Evolutionary conservation across 495 filamentous ascomycete genomes (phyloP).

Genomic region (Lindgomyces ingoldianus): DNA sequence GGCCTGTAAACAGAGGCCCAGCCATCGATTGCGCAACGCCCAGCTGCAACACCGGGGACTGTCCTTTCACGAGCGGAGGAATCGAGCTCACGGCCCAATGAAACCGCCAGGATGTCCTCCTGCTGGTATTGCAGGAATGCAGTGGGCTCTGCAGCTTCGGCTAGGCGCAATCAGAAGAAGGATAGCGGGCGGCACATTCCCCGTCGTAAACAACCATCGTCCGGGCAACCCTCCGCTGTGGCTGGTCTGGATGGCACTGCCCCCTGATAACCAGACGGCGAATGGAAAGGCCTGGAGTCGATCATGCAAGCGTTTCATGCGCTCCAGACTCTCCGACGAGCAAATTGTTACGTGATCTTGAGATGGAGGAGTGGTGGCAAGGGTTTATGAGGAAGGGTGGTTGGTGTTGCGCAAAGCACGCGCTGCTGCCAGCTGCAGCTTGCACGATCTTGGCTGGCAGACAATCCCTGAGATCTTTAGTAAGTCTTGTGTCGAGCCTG

Average conservation of each 20-base stretch:
- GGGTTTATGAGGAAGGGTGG: background rate
- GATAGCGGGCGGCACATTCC: constrained; percentile 2
- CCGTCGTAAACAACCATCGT: background rate
- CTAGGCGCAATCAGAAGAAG: background rate
- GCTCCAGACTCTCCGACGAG: background rate
- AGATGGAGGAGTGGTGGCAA: too few species aligned
- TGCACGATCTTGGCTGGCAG: too few species aligned
- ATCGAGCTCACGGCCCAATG: constrained; percentile 3
- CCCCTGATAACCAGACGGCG: background rate
- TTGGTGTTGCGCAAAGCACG: background rate
- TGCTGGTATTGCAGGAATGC: constrained; percentile 12
- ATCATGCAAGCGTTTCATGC: background rate
- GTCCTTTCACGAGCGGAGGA: background rate
- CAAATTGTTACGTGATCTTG: too few species aligned
- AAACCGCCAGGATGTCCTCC: background rate
- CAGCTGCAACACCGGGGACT: background rate
- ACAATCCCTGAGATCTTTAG: background rate
- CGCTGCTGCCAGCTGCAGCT: too few species aligned
- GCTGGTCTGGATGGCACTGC: background rate
- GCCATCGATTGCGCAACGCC: constrained; percentile 26
- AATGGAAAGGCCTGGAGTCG: background rate
- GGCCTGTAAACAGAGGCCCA: constrained; percentile 36
- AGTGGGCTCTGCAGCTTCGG: background rate
- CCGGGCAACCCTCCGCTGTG: background rate
- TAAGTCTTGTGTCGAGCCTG: too few species aligned